These are phyloP conservation scores for Chaetothyriales sp. DNA, from an alignment of 2,329 filamentous ascomycete species.

Conservation along the genomic window DNA sequence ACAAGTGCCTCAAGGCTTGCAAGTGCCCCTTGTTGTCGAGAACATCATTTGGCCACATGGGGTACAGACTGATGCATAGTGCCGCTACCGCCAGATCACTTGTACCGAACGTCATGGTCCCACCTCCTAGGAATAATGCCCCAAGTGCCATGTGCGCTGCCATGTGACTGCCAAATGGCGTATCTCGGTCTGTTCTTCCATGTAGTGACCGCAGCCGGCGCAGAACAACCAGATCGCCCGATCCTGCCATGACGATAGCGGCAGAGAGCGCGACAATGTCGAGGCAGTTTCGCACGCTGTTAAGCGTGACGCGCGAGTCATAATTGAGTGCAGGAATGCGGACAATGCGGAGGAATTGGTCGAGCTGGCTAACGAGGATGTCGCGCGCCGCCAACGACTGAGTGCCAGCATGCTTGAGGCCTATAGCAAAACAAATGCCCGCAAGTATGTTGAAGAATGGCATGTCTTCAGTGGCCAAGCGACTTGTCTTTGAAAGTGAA, in stretches of 20 bases:
- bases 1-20: constrained; percentile 92
- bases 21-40: constrained; percentile 91
- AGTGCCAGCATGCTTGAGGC: constrained; percentile 61
- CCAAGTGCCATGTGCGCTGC: constrained; percentile 87
- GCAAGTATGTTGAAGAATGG: constrained; percentile 87
- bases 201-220: constrained; percentile 77
- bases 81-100: constrained; percentile 76
- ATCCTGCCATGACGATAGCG: constrained; percentile 89
- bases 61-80: constrained; percentile 84
- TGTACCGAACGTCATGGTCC: constrained; percentile 81
- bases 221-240: constrained; percentile 74
- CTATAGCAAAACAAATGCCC: constrained; percentile 62
- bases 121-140: constrained; percentile 78
- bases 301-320: constrained; percentile 69
- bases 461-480: constrained; percentile 67
- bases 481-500: constrained; percentile 45
- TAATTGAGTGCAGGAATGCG: constrained; percentile 52
- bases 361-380: constrained; percentile 68
- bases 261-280: constrained; percentile 71
- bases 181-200: constrained; percentile 69
- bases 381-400: constrained; percentile 60
- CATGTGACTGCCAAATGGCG: constrained; percentile 84
- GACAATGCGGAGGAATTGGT: constrained; percentile 70
- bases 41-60: constrained; percentile 74
- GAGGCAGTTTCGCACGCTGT: constrained; percentile 79